Evolutionary conservation across 208 protist genomes (phyloP).

Genomic region (Sergeia podlipaevii): DNA sequence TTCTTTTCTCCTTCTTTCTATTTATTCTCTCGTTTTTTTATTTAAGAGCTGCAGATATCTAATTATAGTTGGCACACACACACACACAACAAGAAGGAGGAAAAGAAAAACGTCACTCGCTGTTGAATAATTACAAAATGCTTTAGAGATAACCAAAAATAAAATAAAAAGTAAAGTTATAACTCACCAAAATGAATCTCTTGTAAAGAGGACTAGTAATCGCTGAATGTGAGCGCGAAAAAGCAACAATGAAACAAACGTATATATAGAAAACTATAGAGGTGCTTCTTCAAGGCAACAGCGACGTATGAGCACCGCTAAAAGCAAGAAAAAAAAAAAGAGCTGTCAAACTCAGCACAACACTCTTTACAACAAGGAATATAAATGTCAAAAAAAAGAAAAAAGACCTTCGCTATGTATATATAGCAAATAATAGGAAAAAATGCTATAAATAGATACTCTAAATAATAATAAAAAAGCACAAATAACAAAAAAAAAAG

Average conservation of each 20-base stretch:
- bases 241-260: too few relatives aligned
- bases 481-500: background rate
- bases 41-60: background rate
- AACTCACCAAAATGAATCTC: too few relatives aligned
- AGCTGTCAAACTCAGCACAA: too few relatives aligned
- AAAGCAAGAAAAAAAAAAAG: conserved; percentile 3
- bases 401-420: background rate
- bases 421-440: background rate
- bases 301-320: too few relatives aligned
- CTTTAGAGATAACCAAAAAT: conserved; percentile 7
- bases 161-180: conserved; percentile 8
- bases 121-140: background rate
- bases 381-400: background rate
- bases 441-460: background rate
- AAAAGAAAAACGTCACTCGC: background rate
- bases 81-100: background rate
- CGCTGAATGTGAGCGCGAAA: too few relatives aligned
- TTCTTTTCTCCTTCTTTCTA: background rate
- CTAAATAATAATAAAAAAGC: conserved; percentile 8
- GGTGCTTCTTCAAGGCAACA: too few relatives aligned
- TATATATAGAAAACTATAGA: too few relatives aligned
- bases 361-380: background rate
- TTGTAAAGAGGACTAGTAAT: too few relatives aligned
- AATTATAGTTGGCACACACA: background rate
- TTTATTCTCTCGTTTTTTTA: background rate